Percentiles rank a stretch among this genome's conserved stretches.
phyloP scores from a whole-genome alignment of 768 basidiomycete species.

The Suillus placidus region DNA sequence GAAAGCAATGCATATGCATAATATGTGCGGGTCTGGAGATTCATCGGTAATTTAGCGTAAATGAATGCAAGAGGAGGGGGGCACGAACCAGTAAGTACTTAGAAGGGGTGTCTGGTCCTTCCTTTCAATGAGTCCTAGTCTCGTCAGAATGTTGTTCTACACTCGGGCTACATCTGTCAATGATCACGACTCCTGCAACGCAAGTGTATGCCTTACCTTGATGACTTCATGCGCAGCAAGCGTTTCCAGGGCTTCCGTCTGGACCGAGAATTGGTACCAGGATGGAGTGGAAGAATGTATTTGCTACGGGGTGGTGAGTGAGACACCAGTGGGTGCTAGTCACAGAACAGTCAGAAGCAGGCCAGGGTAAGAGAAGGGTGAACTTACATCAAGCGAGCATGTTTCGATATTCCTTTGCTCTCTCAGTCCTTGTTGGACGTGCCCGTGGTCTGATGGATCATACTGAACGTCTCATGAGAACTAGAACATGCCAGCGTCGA shows the following conservation, averaged over 20 bases:
- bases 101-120: neutral
- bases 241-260: slow-evolving; percentile 2
- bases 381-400: neutral
- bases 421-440: neutral
- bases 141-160: neutral
- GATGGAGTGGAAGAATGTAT: neutral
- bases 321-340: neutral
- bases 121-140: neutral
- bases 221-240: neutral
- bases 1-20: neutral
- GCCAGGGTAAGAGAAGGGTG: neutral
- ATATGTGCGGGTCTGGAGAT: neutral
- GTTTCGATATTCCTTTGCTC: slow-evolving; percentile 3
- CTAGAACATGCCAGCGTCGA: neutral
- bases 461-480: neutral
- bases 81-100: neutral
- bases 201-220: neutral
- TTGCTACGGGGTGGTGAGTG: slow-evolving; percentile 2
- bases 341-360: neutral
- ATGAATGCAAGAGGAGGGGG: neutral
- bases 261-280: neutral
- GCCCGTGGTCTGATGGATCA: neutral
- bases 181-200: neutral
- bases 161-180: neutral
- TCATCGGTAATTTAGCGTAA: neutral